Evolutionary conservation across 192 early-diverging fungal species (phyloP).

Genomic region (Polychytrium aggregatum): DNA sequence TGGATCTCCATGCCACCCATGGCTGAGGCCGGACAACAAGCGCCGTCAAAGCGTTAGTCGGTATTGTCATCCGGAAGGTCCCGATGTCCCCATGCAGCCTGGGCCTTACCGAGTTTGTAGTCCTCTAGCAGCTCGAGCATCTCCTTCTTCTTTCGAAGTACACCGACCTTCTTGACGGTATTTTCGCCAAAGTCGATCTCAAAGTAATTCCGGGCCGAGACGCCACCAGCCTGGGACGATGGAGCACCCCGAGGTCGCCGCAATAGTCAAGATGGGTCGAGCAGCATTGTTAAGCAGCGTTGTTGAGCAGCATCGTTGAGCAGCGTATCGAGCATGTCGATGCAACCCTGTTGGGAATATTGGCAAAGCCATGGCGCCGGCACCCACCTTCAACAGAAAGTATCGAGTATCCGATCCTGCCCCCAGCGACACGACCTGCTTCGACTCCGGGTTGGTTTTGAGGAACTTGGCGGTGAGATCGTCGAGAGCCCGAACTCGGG

Average conservation of each 20-base stretch:
- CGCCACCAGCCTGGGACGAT: conserved; percentile 10
- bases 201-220: conserved; percentile 49
- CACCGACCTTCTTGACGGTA: conserved; percentile 63
- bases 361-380: no score
- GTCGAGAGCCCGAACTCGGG: conserved; percentile 61
- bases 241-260: no score
- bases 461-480: conserved; percentile 54
- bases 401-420: conserved; percentile 90
- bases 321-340: no score
- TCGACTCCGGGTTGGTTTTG: conserved; percentile 4
- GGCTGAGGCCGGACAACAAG: no score
- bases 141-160: conserved; percentile 38
- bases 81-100: no score
- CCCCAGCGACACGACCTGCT: conserved; percentile 76
- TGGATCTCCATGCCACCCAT: conserved; percentile 62
- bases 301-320: no score
- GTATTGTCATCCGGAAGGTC: no score
- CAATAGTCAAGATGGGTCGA: no score
- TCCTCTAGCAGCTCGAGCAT: conserved; percentile 25
- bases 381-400: conserved; percentile 70
- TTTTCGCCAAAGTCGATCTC: conserved; percentile 91
- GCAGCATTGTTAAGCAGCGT: no score
- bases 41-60: no score
- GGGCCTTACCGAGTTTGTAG: conserved; percentile 20
- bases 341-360: no score